Evolutionary conservation across 2,329 filamentous ascomycete species (phyloP).

Genomic region (Coleophoma cylindrospora): DNA sequence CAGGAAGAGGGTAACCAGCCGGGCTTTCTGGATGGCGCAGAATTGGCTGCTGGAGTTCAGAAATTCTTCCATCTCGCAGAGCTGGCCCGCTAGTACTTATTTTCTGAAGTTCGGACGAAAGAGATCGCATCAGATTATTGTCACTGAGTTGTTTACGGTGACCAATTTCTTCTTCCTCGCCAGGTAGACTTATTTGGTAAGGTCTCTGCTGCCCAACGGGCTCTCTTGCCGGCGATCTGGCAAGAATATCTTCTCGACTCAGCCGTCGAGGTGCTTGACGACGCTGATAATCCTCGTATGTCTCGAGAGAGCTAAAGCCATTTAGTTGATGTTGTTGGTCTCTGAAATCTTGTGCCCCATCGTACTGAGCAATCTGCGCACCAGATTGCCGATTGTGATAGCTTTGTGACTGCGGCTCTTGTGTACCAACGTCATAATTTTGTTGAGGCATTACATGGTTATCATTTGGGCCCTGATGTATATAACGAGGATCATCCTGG

Average conservation of each 20-base stretch:
- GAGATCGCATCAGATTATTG: constrained; percentile 6
- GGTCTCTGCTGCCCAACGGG: constrained; percentile 23
- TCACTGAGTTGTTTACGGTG: constrained; percentile 3
- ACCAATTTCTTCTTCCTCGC: constrained; percentile 1
- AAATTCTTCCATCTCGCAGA: constrained; percentile 7
- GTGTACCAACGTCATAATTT: not conserved
- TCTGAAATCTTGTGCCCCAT: not conserved
- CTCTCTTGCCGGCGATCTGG: constrained; percentile 21
- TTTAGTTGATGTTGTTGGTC: not conserved
- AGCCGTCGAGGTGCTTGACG: constrained; percentile 7
- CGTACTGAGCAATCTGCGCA: not conserved
- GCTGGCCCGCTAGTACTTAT: not conserved
- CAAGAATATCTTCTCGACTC: constrained; percentile 21
- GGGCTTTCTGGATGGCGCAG: constrained; percentile 19
- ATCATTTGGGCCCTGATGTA: constrained; percentile 12
- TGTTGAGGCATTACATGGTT: constrained; percentile 2
- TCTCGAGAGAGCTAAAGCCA: constrained; percentile 2
- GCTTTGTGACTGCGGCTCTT: not conserved
- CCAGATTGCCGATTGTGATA: constrained; percentile 1
- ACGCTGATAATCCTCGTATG: constrained; percentile 4
- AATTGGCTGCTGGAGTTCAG: constrained; percentile 13
- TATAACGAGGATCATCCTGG: constrained; percentile 19
- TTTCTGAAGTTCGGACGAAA: not conserved
- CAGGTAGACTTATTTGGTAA: constrained; percentile 24
- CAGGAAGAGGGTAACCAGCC: constrained; percentile 18